These are phyloP conservation scores for Arthrobotrys pseudoclavata DNA, from an alignment of 2,329 filamentous ascomycete species.

Conservation along the genomic window DNA sequence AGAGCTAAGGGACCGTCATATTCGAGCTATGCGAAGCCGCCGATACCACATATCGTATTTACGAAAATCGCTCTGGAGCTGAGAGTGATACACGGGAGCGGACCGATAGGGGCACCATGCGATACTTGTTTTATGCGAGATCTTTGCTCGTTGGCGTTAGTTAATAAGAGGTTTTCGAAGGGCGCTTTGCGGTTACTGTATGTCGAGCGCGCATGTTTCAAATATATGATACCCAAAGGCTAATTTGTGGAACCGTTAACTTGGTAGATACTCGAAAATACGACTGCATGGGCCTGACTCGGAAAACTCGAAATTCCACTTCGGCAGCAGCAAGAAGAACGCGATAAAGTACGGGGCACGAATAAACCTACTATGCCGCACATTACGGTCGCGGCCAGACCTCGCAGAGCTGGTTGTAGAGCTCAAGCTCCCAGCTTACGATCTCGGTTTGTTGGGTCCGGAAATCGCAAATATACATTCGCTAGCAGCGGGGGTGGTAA, in stretches of 20 bases:
- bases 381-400: slow-evolving; percentile 46
- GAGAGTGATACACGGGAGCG: slow-evolving; percentile 44
- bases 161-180: slow-evolving; percentile 53
- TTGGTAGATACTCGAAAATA: slow-evolving; percentile 54
- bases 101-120: slow-evolving; percentile 50
- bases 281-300: slow-evolving; percentile 54
- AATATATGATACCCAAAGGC: slow-evolving; percentile 13
- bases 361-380: slow-evolving; percentile 53
- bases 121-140: slow-evolving; percentile 60
- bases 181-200: slow-evolving; percentile 53
- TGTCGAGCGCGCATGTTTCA: slow-evolving; percentile 15
- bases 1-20: slow-evolving; percentile 42
- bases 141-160: slow-evolving; percentile 52
- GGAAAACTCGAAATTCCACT: slow-evolving; percentile 53
- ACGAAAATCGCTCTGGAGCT: slow-evolving; percentile 53
- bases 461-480: slow-evolving; percentile 54
- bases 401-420: slow-evolving; percentile 51
- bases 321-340: slow-evolving; percentile 49
- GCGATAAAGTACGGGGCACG: slow-evolving; percentile 49
- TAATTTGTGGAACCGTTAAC: slow-evolving; percentile 1
- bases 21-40: slow-evolving; percentile 40
- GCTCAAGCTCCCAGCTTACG: slow-evolving; percentile 57
- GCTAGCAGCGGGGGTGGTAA: slow-evolving; percentile 39
- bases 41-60: slow-evolving; percentile 40
- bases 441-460: slow-evolving; percentile 34